These are phyloP conservation scores for Populus euphratica DNA, from an alignment of 345 rosid genomes.

Conservation along the genomic window DNA sequence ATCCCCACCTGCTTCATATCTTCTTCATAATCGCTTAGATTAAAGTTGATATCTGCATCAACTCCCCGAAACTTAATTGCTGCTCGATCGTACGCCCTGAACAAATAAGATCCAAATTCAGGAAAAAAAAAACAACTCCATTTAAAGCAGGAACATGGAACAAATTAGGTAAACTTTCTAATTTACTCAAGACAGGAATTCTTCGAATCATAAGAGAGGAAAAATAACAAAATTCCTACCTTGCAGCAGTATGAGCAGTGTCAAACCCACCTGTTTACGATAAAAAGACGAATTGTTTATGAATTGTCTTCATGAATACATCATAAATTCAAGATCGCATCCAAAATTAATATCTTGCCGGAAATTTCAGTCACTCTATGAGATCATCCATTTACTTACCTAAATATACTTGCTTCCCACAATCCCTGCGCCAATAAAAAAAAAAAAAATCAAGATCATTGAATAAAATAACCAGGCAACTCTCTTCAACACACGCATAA, in stretches of 20 bases:
- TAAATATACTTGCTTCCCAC: conserved; percentile 37
- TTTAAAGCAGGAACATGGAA: not conserved
- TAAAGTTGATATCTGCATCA: conserved; percentile 32
- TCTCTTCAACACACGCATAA: not conserved
- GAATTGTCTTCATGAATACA: not conserved
- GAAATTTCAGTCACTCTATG: not conserved
- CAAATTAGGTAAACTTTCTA: not conserved
- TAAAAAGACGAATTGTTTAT: not conserved
- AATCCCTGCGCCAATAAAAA: conserved; percentile 20
- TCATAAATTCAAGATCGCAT: not conserved
- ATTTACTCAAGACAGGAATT: not conserved
- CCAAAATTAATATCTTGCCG: not conserved
- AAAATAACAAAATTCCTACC: not conserved
- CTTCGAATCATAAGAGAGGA: not conserved
- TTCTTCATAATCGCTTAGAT: conserved; percentile 24
- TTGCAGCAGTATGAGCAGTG: conserved; percentile 28
- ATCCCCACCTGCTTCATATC: conserved; percentile 25
- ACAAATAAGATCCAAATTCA: not conserved
- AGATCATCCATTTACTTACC: conserved; percentile 12
- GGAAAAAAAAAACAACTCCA: not conserved
- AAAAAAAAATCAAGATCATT: not conserved
- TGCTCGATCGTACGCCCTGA: conserved; percentile 33
- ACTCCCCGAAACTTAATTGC: conserved; percentile 33
- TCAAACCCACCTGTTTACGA: conserved; percentile 29
- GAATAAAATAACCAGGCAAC: not conserved